Conservation (phyloP, 164 flowering plant genomes). For the Cinnamomum chago region DNA sequence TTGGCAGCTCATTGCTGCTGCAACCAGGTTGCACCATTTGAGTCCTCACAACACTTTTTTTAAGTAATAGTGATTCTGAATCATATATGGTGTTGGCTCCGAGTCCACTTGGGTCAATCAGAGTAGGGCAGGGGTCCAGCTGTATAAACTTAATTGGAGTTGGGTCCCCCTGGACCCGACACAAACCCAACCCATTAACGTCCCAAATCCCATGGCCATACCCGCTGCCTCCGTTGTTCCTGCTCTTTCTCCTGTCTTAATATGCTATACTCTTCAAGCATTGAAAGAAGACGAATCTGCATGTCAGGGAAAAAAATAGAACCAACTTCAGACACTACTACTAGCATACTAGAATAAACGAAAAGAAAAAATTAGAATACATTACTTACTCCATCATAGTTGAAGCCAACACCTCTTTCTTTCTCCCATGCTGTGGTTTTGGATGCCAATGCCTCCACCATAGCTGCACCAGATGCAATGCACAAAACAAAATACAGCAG, state of each 20-base stretch:
- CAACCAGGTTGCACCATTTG: no score
- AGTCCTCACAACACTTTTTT: no score
- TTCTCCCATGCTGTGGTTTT: constrained; percentile 59
- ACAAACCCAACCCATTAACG: background rate
- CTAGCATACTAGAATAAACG: background rate
- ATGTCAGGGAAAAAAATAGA: constrained; percentile 3
- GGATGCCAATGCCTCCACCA: constrained; percentile 50
- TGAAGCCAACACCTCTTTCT: constrained; percentile 52
- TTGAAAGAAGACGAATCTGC: constrained; percentile 70
- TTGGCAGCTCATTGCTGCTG: no score
- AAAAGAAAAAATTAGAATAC: background rate
- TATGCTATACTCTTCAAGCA: constrained; percentile 77
- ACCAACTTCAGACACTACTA: background rate
- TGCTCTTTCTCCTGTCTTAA: constrained; percentile 79
- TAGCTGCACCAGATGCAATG: constrained; percentile 32
- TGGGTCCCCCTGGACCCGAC: no score
- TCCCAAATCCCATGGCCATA: constrained; percentile 14
- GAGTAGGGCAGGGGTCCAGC: no score
- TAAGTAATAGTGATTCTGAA: no score
- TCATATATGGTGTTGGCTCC: no score
- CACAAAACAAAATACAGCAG: constrained; percentile 11
- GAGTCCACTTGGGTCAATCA: no score
- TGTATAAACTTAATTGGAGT: no score
- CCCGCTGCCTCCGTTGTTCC: constrained; percentile 74
- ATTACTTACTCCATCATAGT: constrained; percentile 63